Evolutionary conservation across 148 eudicot genomes (phyloP).

Genomic region (Fallopia convolvulus): DNA sequence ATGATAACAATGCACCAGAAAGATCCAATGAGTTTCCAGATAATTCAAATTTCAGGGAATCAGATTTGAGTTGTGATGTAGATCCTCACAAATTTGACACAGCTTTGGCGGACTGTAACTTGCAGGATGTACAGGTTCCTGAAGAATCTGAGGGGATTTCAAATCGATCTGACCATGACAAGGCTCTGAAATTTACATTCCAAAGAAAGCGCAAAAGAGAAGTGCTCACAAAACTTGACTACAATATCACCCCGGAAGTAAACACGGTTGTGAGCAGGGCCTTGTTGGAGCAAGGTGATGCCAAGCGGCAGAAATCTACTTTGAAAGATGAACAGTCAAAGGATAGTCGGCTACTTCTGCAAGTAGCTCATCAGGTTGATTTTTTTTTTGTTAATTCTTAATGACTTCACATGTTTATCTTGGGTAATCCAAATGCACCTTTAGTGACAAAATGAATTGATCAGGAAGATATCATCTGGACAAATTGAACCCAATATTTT

Average conservation of each 20-base stretch:
- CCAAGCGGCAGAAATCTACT: not conserved
- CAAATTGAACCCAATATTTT: no score
- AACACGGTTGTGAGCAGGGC: not conserved
- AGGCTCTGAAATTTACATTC: not conserved
- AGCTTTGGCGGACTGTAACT: not conserved
- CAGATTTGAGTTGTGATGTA: not conserved
- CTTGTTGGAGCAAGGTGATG: not conserved
- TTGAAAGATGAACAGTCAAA: not conserved
- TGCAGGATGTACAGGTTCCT: not conserved
- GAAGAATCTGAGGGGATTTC: not conserved
- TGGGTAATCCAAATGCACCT: no score
- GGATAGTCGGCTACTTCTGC: constrained; percentile 1
- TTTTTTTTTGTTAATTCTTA: not conserved
- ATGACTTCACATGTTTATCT: no score
- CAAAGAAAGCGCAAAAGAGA: constrained; percentile 4
- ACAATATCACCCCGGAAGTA: not conserved
- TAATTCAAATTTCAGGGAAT: not conserved
- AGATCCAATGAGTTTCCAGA: not conserved
- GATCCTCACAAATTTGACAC: not conserved
- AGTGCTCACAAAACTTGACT: not conserved
- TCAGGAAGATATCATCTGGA: no score
- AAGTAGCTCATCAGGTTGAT: constrained; percentile 1
- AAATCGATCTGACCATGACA: not conserved
- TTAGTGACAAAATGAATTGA: no score
- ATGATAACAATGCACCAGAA: not conserved